These are phyloP conservation scores for Jaltomata sinuosa DNA, from an alignment of 257 asterid genomes.

Conservation along the genomic window DNA sequence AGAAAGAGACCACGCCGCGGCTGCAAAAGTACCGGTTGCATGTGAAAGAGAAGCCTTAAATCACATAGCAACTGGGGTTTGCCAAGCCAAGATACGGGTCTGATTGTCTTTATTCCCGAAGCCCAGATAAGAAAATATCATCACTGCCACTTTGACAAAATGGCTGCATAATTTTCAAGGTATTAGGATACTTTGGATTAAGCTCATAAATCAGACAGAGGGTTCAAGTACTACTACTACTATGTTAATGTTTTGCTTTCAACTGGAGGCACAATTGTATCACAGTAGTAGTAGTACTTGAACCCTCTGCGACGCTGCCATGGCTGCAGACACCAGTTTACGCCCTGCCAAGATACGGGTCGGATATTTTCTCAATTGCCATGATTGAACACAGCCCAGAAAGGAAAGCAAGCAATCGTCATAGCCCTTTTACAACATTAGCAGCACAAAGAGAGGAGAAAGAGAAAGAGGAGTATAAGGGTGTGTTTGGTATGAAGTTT, in stretches of 20 bases:
- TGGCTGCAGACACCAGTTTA: no score
- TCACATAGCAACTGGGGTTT: not conserved
- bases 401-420: no score
- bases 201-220: not conserved
- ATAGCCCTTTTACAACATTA: no score
- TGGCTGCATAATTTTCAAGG: not conserved
- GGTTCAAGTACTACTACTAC: not conserved
- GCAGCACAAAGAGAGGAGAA: no score
- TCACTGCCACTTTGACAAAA: not conserved
- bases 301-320: no score
- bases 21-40: slow-evolving; percentile 16
- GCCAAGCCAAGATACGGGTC: slow-evolving; percentile 20
- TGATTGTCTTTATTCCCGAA: not conserved
- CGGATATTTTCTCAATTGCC: no score
- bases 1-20: slow-evolving; percentile 8
- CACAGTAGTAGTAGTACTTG: no score
- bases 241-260: not conserved
- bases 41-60: not conserved
- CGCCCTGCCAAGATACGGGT: no score
- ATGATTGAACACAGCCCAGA: no score
- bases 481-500: no score
- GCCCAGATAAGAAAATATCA: not conserved
- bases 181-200: not conserved
- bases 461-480: no score
- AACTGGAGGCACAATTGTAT: not conserved